Evolutionary conservation across 1,284 basidiomycete species (phyloP), one percentile per base, ranked within the genome.

Genomic region (Phenoliferia sp.): DNA sequence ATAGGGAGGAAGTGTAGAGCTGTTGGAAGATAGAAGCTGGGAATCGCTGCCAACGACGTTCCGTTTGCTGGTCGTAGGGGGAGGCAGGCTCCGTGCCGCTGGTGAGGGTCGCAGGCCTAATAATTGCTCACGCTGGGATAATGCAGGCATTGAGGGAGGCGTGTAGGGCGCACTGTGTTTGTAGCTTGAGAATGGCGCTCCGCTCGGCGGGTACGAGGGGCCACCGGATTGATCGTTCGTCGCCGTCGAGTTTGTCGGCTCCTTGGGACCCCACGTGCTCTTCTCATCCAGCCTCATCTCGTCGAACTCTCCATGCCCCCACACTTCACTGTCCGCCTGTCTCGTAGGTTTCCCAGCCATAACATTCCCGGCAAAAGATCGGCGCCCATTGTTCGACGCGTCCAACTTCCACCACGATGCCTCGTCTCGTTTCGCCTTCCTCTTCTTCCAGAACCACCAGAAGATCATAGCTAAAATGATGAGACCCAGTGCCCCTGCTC

Each of bases 391-490:
- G 32, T 33, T 31, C 29, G 31, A 33, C 36, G 63, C 63, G 17
- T 62, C 55, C n/a, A 67, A 32, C 55, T 62, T 65, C 39, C 50
- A 60, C 64, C 67, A 66, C 12, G 54, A 56, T 28, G 59, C 57
- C 31, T 67, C 63, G 31, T 62, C 66, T 26, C 67, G 65, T 56
- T 68, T 64, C 33, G 52, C 52, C 64, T 70, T 68, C 29, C 58
- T 60, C 36, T 48, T n/a, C 59, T 69, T 69, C 66, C 68, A 69
- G 61, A 66, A 72, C 50, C 70, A 72, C 28, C 58, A 66, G 10
- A 59, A 64, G 50, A 72, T 32, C 7, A 68, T 36, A 3, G 57
- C 61, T 6, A 68, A n/a, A 10, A 72, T 29, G 15, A 59, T 26
- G 10, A 68, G 39, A 17, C 39, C 68, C 0, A 28, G 54, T 0